phyloP scores from a whole-genome alignment of 305 asterid genomes.

The Solanum chacoense region DNA sequence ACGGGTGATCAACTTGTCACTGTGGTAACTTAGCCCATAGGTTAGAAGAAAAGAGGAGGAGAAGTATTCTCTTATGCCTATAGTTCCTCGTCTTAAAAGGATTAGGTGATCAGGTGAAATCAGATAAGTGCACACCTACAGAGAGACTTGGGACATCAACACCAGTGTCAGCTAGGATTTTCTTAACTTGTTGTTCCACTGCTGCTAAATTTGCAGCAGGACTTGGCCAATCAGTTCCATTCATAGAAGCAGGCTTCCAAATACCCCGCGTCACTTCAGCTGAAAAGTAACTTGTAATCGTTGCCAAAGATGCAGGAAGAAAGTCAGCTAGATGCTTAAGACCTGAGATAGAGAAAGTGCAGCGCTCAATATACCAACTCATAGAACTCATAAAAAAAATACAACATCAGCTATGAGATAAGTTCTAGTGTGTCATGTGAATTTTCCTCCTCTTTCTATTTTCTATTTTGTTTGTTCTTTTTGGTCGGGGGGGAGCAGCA shows the following conservation, averaged over 20 bases:
- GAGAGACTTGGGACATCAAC: slow-evolving; percentile 14
- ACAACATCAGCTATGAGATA: background rate
- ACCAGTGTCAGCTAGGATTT: slow-evolving; percentile 19
- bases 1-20: background rate
- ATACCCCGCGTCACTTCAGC: slow-evolving; percentile 21
- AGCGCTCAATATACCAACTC: background rate
- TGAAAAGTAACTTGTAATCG: slow-evolving; percentile 16
- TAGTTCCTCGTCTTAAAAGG: background rate
- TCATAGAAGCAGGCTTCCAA: slow-evolving; percentile 22
- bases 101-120: background rate
- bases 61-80: background rate
- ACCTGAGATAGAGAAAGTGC: slow-evolving; percentile 9
- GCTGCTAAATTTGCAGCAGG: slow-evolving; percentile 16
- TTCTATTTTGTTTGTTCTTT: background rate
- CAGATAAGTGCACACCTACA: slow-evolving; percentile 1
- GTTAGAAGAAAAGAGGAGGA: background rate
- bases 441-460: background rate
- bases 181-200: slow-evolving; percentile 15
- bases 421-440: background rate
- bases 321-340: slow-evolving; percentile 18
- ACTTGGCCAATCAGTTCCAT: slow-evolving; percentile 27
- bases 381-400: background rate
- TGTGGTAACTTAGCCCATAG: background rate
- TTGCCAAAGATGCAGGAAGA: slow-evolving; percentile 23
- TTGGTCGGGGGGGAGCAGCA: background rate